A percentile compares a stretch with the other conserved stretches of the same genome.
Conservation (phyloP, 2,329 filamentous ascomycete species). For the Exophiala viscosa region DNA sequence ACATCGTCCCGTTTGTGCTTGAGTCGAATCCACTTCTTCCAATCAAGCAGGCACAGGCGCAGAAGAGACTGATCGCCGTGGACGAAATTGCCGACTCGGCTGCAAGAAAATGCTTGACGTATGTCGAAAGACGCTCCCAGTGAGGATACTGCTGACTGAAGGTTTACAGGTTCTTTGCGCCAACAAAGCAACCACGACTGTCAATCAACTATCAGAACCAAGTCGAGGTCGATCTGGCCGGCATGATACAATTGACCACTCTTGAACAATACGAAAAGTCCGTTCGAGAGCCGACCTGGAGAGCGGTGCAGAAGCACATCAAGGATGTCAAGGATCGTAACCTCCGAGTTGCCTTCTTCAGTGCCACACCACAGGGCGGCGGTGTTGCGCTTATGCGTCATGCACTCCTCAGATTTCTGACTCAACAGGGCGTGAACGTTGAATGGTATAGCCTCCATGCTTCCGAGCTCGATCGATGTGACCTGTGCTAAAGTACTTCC, state of each 20-base stretch:
- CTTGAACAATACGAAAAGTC: conserved; percentile 58
- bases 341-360: conserved; percentile 73
- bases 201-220: conserved; percentile 62
- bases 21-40: conserved; percentile 33
- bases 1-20: conserved; percentile 69
- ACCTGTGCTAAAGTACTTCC: conserved; percentile 1
- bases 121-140: conserved; percentile 32
- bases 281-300: conserved; percentile 62
- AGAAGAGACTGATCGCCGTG: conserved; percentile 49
- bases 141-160: neutral
- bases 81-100: conserved; percentile 81
- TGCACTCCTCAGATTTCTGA: conserved; percentile 68
- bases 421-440: conserved; percentile 63
- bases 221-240: conserved; percentile 67
- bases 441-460: conserved; percentile 61
- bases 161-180: conserved; percentile 62
- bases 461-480: neutral
- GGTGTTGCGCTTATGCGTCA: conserved; percentile 80
- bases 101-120: conserved; percentile 74
- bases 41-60: conserved; percentile 37
- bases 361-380: conserved; percentile 75
- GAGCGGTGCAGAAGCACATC: conserved; percentile 61
- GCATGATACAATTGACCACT: conserved; percentile 59
- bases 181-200: conserved; percentile 65
- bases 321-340: conserved; percentile 60